These are phyloP conservation scores for Colletotrichum aenigma DNA, from an alignment of 2,329 filamentous ascomycete species.

Conservation along the genomic window DNA sequence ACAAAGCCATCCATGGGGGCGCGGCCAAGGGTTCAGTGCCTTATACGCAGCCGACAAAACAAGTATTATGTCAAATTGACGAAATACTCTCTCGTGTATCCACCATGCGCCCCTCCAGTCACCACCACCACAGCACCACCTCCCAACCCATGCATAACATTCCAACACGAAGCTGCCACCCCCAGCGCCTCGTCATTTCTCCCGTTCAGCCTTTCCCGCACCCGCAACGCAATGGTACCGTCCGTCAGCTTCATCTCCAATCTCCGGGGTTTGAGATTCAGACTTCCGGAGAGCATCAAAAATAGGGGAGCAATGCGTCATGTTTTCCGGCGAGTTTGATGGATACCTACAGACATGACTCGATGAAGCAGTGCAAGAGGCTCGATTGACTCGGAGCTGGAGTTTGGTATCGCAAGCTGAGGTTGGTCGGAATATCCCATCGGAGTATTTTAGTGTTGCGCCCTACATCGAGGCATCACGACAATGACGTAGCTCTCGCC, in stretches of 20 bases:
- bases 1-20: neutral
- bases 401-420: neutral
- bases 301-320: slow-evolving; percentile 1
- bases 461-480: neutral
- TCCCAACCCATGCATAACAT: neutral
- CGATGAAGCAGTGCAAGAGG: neutral
- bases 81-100: neutral
- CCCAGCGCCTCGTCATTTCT: neutral
- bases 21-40: neutral
- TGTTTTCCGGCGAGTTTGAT: neutral
- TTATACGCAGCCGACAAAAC: neutral
- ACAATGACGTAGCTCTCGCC: neutral
- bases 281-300: neutral
- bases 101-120: neutral
- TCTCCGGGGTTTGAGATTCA: neutral
- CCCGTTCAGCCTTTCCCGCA: neutral
- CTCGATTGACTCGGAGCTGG: neutral
- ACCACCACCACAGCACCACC: neutral
- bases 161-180: neutral
- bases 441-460: neutral
- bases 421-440: neutral
- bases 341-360: neutral
- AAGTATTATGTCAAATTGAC: slow-evolving; percentile 2
- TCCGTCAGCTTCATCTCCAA: neutral
- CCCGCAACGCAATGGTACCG: neutral